A percentile compares a stretch with the other conserved stretches of the same genome.
These are phyloP conservation scores for Ilyonectria robusta DNA, from an alignment of 2,329 filamentous ascomycete genomes.

Conservation along the genomic window DNA sequence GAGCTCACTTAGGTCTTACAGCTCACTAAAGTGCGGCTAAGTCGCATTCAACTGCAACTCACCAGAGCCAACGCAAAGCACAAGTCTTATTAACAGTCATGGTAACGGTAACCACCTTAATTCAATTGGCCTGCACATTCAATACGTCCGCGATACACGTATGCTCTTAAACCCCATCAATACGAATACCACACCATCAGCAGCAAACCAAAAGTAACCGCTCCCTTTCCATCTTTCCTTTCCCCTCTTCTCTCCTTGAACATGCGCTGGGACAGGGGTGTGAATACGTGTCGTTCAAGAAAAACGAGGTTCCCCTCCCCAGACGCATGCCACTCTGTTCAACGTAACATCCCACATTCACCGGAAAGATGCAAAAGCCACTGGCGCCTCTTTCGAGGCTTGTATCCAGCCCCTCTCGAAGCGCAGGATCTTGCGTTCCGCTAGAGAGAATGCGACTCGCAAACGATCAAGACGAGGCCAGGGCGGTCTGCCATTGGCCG, in stretches of 20 bases:
- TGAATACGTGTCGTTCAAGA: background rate
- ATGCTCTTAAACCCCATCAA: constrained; percentile 18
- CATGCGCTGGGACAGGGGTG: background rate
- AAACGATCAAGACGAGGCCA: constrained; percentile 29
- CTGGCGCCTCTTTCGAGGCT: constrained; percentile 4
- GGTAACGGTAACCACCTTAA: constrained; percentile 16
- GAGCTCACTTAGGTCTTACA: background rate
- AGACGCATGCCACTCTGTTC: background rate
- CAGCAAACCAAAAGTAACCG: constrained; percentile 19
- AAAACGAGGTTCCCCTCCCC: background rate
- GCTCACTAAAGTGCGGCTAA: background rate
- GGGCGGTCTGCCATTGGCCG: constrained; percentile 33
- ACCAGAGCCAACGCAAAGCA: background rate
- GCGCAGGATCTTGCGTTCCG: constrained; percentile 12
- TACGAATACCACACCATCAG: constrained; percentile 18
- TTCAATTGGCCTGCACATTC: constrained; percentile 19
- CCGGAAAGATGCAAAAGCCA: constrained; percentile 6
- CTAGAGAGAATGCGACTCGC: constrained; percentile 1
- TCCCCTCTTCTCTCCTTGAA: background rate
- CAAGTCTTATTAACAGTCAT: background rate
- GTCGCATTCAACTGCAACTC: background rate
- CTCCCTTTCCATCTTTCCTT: background rate
- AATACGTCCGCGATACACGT: constrained; percentile 16
- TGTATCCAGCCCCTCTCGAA: constrained; percentile 11
- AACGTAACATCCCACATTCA: constrained; percentile 3